Base-by-base conservation (phyloP, 768 basidiomycete genomes). In the Boletus insuetus region DNA sequence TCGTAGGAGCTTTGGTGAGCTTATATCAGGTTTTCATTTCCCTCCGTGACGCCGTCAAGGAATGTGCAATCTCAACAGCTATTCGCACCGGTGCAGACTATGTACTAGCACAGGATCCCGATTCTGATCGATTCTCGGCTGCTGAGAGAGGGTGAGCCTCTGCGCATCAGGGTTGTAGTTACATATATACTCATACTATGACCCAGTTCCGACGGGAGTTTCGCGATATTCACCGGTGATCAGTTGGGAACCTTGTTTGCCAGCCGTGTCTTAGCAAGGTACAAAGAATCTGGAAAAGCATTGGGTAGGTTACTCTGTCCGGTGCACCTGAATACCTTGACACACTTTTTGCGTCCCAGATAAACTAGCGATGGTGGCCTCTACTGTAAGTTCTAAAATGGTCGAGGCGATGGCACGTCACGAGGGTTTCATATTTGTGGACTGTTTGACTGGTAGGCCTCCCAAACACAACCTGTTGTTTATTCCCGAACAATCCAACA, bases 331-430 rank as follows among this genome's bases (percentile, higher is more conserved):
- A 83, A 52, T 77, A 16, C 73, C 67, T 45, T 4, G 79, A 77
- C 66, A 62, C 53, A 68, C 13, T 73, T 76, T 54, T 68, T 3
- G 31, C 2, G 5, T 74, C 20, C 32, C 75, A 73, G 80, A 81
- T 6, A 85, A 84, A 61, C 74, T 94, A 7, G 91, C 87, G 3
- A 89, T 95, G 83, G 85, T 94, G 7, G 91, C 89, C 6, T 93
- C 92, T 2, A 90, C 91, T 6, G 93, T 95, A 16, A 94, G 91
- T 65, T 93, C 90, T 14, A 94, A 91, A 72, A 91, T 95, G 91
- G 72, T 94, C 8, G 84, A 86, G 64, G 75, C 81, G 3, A 89
- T 95, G 75, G 91, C 92, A 0, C 64, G 73, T 32, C 66, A 66
- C 6, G 92, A 94, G 64, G 91, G 90, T 2, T 94, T 94, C 75